Evolutionary conservation across 2,329 filamentous ascomycete species (phyloP).

Genomic region (Talaromyces sp.): DNA sequence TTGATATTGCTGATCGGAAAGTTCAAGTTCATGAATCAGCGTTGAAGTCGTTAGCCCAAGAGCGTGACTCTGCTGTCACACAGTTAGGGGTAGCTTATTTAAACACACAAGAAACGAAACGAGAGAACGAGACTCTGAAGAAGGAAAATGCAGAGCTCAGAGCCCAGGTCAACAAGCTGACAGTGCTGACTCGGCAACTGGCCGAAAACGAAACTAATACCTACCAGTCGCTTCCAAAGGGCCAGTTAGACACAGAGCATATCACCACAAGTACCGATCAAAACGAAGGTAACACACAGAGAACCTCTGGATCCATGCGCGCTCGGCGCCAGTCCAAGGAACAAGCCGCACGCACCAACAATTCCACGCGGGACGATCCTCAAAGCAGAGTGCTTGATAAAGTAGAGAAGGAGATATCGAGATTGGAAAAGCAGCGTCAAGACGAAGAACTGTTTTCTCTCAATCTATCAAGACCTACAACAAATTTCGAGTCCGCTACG

Average conservation of each 20-base stretch:
- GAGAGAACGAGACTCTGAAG: slow-evolving; percentile 34
- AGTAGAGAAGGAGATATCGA: slow-evolving; percentile 33
- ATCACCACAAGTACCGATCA: slow-evolving; percentile 23
- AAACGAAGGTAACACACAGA: slow-evolving; percentile 29
- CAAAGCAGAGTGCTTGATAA: slow-evolving; percentile 29
- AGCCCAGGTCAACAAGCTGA: slow-evolving; percentile 28
- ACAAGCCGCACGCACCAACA: slow-evolving; percentile 21
- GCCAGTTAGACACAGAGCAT: slow-evolving; percentile 19
- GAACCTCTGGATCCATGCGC: slow-evolving; percentile 25
- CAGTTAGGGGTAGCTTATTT: slow-evolving; percentile 55
- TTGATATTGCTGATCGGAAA: slow-evolving; percentile 54
- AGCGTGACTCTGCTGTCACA: slow-evolving; percentile 54
- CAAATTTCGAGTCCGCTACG: slow-evolving; percentile 18
- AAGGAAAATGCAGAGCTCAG: slow-evolving; percentile 38
- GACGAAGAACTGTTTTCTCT: slow-evolving; percentile 37
- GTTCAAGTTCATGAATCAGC: slow-evolving; percentile 50
- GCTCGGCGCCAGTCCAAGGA: slow-evolving; percentile 19
- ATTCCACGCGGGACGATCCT: slow-evolving; percentile 18
- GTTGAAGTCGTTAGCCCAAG: slow-evolving; percentile 50
- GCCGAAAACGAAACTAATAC: slow-evolving; percentile 26
- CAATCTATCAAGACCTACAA: slow-evolving; percentile 25
- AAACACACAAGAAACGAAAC: slow-evolving; percentile 44
- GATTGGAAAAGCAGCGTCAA: slow-evolving; percentile 33
- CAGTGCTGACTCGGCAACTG: slow-evolving; percentile 18
- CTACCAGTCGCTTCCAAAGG: slow-evolving; percentile 7